A percentile compares a stretch with the other conserved stretches of the same genome.
These are phyloP conservation scores for Boletus huronensis DNA, from an alignment of 768 basidiomycete genomes.

Conservation along the genomic window DNA sequence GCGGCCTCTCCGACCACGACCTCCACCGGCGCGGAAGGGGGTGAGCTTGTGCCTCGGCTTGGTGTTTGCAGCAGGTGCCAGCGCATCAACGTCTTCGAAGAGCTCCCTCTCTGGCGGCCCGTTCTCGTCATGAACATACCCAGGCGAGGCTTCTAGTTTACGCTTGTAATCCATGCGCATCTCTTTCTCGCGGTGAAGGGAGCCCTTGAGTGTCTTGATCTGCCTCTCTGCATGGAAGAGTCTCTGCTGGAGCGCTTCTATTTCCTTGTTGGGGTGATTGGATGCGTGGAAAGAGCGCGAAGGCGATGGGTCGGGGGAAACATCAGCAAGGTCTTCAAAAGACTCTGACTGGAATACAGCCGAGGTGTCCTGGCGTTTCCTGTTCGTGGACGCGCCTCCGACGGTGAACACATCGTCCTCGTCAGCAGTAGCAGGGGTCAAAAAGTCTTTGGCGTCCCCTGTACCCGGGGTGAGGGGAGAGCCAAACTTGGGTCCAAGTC, in stretches of 20 bases:
- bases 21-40: constrained; percentile 49
- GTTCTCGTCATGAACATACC: constrained; percentile 36
- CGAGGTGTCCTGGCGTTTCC: constrained; percentile 53
- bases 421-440: constrained; percentile 54
- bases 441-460: constrained; percentile 43
- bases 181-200: constrained; percentile 81
- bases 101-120: constrained; percentile 38
- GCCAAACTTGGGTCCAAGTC: constrained; percentile 58
- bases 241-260: constrained; percentile 76
- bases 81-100: constrained; percentile 45
- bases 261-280: constrained; percentile 75
- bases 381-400: constrained; percentile 60
- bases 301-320: constrained; percentile 64
- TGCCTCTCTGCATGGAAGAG: constrained; percentile 86
- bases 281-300: constrained; percentile 61
- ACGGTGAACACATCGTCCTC: constrained; percentile 67
- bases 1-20: constrained; percentile 49
- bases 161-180: constrained; percentile 64
- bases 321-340: constrained; percentile 44
- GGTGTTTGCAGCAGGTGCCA: constrained; percentile 31
- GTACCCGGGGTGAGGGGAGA: constrained; percentile 69
- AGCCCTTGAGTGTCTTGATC: constrained; percentile 76
- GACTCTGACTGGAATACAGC: constrained; percentile 43
- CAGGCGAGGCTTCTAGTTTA: constrained; percentile 44
- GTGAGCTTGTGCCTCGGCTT: constrained; percentile 43